Evolutionary conservation across 1,139 yeast genomes (phyloP).

Genomic region (Ogataea hybrid): DNA sequence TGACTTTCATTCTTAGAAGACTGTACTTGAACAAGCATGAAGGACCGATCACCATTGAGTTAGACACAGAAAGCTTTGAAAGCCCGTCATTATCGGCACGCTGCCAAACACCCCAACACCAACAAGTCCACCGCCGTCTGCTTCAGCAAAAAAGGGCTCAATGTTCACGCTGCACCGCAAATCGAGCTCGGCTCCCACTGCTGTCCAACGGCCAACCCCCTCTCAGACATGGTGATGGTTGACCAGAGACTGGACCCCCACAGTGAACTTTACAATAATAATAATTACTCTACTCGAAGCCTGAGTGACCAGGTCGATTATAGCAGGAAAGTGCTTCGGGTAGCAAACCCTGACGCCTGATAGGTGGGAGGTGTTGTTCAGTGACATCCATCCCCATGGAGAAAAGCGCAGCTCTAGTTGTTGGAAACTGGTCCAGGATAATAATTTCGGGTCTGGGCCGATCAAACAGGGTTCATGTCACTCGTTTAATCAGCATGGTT

Average conservation of each 20-base stretch:
- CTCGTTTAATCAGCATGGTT: not conserved
- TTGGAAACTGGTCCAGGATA: too few species aligned
- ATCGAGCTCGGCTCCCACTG: constrained; percentile 1
- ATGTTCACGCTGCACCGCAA: constrained; percentile 10
- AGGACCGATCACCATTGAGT: constrained; percentile 13
- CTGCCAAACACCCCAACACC: constrained; percentile 16
- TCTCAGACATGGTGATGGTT: constrained; percentile 32
- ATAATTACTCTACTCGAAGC: constrained; percentile 41
- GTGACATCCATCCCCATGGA: not conserved
- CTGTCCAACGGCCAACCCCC: constrained; percentile 1
- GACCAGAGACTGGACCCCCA: constrained; percentile 46
- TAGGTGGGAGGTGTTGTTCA: not conserved
- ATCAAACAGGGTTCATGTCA: not conserved
- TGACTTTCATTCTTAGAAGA: constrained; percentile 16
- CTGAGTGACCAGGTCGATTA: constrained; percentile 49
- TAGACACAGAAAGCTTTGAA: constrained; percentile 24
- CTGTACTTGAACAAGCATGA: constrained; percentile 3
- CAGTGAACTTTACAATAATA: constrained; percentile 38
- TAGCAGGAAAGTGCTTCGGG: constrained; percentile 44
- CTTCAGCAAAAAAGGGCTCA: constrained; percentile 2
- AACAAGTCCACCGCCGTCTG: not conserved
- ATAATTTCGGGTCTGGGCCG: not conserved
- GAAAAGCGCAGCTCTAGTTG: not conserved
- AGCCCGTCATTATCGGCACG: constrained; percentile 29
- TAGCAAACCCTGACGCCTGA: constrained; percentile 42